phyloP scores from a whole-genome alignment of 495 filamentous ascomycete genomes.

The Terfezia boudieri region DNA sequence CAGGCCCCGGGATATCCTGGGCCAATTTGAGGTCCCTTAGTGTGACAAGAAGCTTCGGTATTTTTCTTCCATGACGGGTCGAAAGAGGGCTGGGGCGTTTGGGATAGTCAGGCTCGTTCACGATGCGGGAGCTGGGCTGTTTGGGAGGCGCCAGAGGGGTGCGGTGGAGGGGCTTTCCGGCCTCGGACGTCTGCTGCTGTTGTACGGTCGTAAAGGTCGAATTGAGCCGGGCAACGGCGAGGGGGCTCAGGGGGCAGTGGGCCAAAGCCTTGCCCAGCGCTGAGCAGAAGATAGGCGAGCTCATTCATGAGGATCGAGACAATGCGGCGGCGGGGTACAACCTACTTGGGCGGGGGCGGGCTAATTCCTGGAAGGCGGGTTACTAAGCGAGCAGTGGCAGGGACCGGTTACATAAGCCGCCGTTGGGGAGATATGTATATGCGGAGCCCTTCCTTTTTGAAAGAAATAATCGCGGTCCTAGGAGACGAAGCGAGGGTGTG shows the following conservation, averaged over 20 bases:
- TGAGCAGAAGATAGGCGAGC: slow-evolving; percentile 13
- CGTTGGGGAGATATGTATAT: no score
- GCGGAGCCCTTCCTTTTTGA: no score
- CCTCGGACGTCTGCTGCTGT: not conserved
- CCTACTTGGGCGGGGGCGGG: no score
- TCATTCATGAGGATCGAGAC: slow-evolving; percentile 12
- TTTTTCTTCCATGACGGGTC: not conserved
- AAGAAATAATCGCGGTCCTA: no score
- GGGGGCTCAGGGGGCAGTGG: slow-evolving; percentile 1
- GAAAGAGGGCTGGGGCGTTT: not conserved
- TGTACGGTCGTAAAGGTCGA: not conserved
- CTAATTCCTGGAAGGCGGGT: no score
- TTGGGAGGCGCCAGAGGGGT: no score
- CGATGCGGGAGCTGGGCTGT: not conserved
- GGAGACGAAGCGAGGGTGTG: no score
- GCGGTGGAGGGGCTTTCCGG: not conserved
- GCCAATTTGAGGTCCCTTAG: slow-evolving; percentile 2
- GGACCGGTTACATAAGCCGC: no score
- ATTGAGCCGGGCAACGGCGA: not conserved
- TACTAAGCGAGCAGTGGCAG: no score
- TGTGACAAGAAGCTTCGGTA: slow-evolving; percentile 2
- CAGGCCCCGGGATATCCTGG: not conserved
- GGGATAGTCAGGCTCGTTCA: not conserved
- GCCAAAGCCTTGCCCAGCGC: slow-evolving; percentile 7
- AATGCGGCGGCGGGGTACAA: no score